Percentiles rank a stretch among this genome's conserved stretches.
phyloP scores from a whole-genome alignment of 2,329 filamentous ascomycete species.

The Claviceps sp. region DNA sequence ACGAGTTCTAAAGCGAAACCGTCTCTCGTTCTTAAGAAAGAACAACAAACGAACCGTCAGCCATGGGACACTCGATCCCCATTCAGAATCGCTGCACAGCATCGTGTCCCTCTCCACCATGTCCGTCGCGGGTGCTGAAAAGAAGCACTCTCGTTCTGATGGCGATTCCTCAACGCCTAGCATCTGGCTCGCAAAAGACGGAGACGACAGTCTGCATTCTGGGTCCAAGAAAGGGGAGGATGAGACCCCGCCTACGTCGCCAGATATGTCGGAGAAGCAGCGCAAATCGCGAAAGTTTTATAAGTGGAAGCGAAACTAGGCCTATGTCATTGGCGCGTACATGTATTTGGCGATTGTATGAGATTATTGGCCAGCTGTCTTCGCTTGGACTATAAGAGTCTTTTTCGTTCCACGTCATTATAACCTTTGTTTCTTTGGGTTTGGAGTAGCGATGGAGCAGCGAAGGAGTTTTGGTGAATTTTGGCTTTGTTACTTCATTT shows the following conservation, averaged over 20 bases:
- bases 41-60: slow-evolving; percentile 34
- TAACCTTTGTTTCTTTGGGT: not conserved
- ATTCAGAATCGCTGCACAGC: slow-evolving; percentile 19
- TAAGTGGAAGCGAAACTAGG: slow-evolving; percentile 5
- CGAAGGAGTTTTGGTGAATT: slow-evolving; percentile 10
- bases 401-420: no score
- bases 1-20: slow-evolving; percentile 28
- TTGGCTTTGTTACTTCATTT: not conserved
- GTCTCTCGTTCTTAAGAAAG: slow-evolving; percentile 32
- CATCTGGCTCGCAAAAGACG: slow-evolving; percentile 23
- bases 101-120: slow-evolving; percentile 20
- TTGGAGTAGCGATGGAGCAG: slow-evolving; percentile 1
- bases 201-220: slow-evolving; percentile 23
- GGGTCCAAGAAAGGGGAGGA: slow-evolving; percentile 14
- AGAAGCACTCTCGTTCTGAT: slow-evolving; percentile 10
- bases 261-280: slow-evolving; percentile 17
- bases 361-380: slow-evolving; percentile 7
- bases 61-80: slow-evolving; percentile 29
- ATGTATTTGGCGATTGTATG: slow-evolving; percentile 1
- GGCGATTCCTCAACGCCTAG: slow-evolving; percentile 16
- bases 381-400: not conserved
- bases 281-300: slow-evolving; percentile 13
- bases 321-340: not conserved
- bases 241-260: slow-evolving; percentile 23
- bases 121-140: slow-evolving; percentile 11